Percentiles rank a stretch among this genome's conserved stretches.
phyloP scores from a whole-genome alignment of 306 rosid genomes.

The Cercis canadensis region DNA sequence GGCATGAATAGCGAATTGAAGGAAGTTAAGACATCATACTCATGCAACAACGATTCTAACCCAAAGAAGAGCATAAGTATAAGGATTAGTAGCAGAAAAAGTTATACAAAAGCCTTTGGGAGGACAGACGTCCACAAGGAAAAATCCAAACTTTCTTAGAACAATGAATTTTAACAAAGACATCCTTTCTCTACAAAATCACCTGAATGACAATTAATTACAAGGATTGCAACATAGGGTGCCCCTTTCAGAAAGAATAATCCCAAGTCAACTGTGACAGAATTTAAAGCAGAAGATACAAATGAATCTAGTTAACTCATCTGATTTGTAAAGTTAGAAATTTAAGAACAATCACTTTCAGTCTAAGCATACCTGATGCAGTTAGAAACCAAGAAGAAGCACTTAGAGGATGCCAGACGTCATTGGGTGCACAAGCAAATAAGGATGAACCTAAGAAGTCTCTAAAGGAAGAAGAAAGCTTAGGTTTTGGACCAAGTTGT shows the following conservation, averaged over 20 bases:
- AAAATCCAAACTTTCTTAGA: slow-evolving; percentile 13
- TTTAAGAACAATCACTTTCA: slow-evolving; percentile 7
- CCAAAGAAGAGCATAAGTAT: slow-evolving; percentile 12
- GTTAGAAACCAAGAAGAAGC: slow-evolving; percentile 37
- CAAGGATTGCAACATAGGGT: not conserved
- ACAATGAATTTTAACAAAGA: slow-evolving; percentile 14
- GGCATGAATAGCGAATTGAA: not conserved
- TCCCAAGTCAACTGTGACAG: not conserved
- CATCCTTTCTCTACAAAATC: too few relatives aligned
- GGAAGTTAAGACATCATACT: not conserved
- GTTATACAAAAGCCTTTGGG: slow-evolving; percentile 29
- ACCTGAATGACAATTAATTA: slow-evolving; percentile 7
- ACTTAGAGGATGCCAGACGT: slow-evolving; percentile 17
- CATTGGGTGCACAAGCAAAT: slow-evolving; percentile 37
- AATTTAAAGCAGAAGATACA: not conserved
- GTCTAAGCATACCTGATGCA: slow-evolving; percentile 43
- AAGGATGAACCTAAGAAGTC: slow-evolving; percentile 41
- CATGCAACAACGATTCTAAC: slow-evolving; percentile 6
- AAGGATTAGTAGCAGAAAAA: slow-evolving; percentile 20
- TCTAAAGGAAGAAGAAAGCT: slow-evolving; percentile 36
- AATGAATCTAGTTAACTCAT: not conserved
- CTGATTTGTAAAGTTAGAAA: slow-evolving; percentile 7
- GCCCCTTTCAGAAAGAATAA: slow-evolving; percentile 11
- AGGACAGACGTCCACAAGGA: slow-evolving; percentile 13
- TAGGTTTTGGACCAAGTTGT: slow-evolving; percentile 40